Evolutionary conservation across 352 stramenopile species (phyloP), one percentile per base, ranked within the genome.

Genomic region (Phytophthora crassamura): DNA sequence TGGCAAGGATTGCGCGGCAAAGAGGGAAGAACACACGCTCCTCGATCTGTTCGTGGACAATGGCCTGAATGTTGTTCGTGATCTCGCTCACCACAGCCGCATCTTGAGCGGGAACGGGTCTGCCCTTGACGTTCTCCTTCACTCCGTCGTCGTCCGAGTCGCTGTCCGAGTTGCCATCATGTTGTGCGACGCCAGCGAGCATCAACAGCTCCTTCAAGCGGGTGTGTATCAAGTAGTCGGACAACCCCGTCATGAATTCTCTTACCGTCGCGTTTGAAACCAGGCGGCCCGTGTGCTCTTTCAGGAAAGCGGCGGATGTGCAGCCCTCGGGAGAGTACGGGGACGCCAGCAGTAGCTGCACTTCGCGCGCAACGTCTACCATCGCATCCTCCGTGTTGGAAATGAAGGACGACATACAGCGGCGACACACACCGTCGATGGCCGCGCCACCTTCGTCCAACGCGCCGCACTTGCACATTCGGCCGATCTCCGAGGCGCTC

Each of bases 1-100:
- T 89, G 36, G 86, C 74, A 50, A 88, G 72, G 41, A 96, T 85
- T 11, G 53, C 59, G 10, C 79, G 82, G 51, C 94, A 93, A 7
- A 94, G 64, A 28, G 88, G 85, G 56, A 88, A 93, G 28, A 94
- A 90, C 11, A 96, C 78, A 42, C 86, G 83, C 73, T 94, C 88
- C 50, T 96, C 88, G 51, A 94, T 89, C 65, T 96, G 84, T 48
- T 94, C 83, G 35, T 89, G 78, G 30, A 94, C 86, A 59, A 94
- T 88, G 14, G 60, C 56, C 40, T 91, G 64, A 46, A 91, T 87
- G 32, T 71, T 76, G 35, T 90, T 82, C 7, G 75, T 88, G 51
- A 89, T 87, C 35, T 89, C 82, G 39, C 62, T 73, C 7, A 75
- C 51, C 47, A 77, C 70, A 8, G 74, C 55, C 28, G 57, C 54